Conservation (phyloP, 73 alveolate genomes). For the Paramecium octaurelia region DNA sequence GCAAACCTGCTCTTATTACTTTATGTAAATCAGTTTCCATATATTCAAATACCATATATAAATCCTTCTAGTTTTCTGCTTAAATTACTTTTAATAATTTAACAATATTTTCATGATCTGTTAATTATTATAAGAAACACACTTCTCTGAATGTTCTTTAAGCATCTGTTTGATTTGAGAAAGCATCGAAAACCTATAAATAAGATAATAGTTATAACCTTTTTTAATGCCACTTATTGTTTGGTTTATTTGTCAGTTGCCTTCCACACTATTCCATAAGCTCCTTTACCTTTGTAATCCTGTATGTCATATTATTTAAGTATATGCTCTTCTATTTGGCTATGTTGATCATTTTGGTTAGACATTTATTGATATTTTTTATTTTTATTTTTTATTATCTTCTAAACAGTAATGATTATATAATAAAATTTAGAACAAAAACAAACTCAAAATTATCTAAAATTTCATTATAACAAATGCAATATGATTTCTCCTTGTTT, state of each 20-base stretch:
- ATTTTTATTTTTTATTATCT: neutral
- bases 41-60: conserved; percentile 62
- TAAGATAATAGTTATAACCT: neutral
- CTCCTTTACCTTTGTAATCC: conserved; percentile 66
- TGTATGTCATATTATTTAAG: neutral
- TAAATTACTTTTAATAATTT: conserved; percentile 53
- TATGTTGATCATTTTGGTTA: neutral
- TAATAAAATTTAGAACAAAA: neutral
- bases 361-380: conserved; percentile 35
- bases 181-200: conserved; percentile 64
- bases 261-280: conserved; percentile 72
- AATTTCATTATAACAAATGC: neutral
- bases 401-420: neutral
- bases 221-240: conserved; percentile 68
- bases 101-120: conserved; percentile 76
- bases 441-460: too few relatives aligned
- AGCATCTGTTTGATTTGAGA: conserved; percentile 70
- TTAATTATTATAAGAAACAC: conserved; percentile 65
- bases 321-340: neutral
- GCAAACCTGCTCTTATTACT: conserved; percentile 61
- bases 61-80: conserved; percentile 64
- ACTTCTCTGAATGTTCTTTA: conserved; percentile 88
- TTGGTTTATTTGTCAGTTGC: conserved; percentile 69
- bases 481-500: neutral
- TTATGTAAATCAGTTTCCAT: conserved; percentile 61